A percentile compares a stretch with the other conserved stretches of the same genome.
phyloP scores from a whole-genome alignment of 2,329 filamentous ascomycete species.

The Hysterium pulicare region DNA sequence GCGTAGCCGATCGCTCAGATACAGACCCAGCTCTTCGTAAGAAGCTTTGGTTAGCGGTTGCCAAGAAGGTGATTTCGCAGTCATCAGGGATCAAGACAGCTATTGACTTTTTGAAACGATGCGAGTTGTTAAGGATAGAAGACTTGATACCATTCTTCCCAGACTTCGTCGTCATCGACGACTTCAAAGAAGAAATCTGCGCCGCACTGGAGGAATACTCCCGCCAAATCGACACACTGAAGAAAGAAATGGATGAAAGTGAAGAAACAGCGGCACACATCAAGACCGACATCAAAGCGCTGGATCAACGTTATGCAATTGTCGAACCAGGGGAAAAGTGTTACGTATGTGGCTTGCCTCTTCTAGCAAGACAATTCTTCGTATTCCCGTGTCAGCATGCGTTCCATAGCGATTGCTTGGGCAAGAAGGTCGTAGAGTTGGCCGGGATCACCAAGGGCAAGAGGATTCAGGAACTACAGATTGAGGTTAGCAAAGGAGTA shows the following conservation, averaged over 20 bases:
- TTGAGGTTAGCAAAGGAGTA: constrained; percentile 73
- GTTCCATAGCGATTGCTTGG: constrained; percentile 93
- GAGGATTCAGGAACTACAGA: constrained; percentile 81
- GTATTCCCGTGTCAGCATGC: constrained; percentile 98
- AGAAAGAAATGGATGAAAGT: constrained; percentile 93
- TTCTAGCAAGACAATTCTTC: constrained; percentile 91
- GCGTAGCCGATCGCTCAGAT: constrained; percentile 82
- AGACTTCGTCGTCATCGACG: constrained; percentile 96
- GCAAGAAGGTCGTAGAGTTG: constrained; percentile 78
- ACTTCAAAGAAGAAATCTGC: constrained; percentile 99
- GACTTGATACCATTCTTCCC: constrained; percentile 98
- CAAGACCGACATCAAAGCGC: constrained; percentile 77
- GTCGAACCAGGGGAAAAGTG: constrained; percentile 95
- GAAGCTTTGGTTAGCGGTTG: constrained; percentile 91
- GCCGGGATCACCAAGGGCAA: constrained; percentile 71
- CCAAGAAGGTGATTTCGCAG: constrained; percentile 86
- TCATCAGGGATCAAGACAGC: constrained; percentile 79
- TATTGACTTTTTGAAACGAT: constrained; percentile 88
- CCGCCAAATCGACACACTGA: constrained; percentile 81
- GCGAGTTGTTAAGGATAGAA: constrained; percentile 89
- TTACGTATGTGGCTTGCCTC: constrained; percentile 79
- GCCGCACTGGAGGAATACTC: constrained; percentile 89
- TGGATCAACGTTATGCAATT: constrained; percentile 89
- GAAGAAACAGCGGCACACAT: constrained; percentile 87
- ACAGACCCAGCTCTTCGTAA: constrained; percentile 79